Percentiles rank a stretch among this genome's conserved stretches.
phyloP scores from a whole-genome alignment of 2,329 filamentous ascomycete genomes.

The Exophiala bonariae region DNA sequence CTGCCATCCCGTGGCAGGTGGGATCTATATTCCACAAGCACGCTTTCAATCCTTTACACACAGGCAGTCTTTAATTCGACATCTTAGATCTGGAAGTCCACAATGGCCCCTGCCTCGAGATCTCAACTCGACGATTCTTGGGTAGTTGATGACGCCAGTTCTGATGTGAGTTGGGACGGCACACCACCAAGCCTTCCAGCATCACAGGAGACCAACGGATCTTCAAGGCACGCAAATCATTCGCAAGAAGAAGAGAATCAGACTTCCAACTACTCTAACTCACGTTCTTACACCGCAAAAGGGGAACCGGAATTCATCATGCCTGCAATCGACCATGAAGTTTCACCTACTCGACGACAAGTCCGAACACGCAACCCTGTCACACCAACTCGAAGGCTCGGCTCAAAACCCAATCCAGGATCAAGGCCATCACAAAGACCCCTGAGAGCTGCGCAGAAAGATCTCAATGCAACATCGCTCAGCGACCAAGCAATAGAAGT shows the following conservation, averaged over 20 bases:
- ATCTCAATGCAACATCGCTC: conserved; percentile 4
- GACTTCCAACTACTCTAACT: no score
- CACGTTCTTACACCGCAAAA: background rate
- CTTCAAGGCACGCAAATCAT: no score
- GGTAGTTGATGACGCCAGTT: conserved; percentile 11
- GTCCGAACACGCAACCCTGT: conserved; percentile 11
- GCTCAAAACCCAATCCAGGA: conserved; percentile 3
- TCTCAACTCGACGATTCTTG: conserved; percentile 19
- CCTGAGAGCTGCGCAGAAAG: background rate
- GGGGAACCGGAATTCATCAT: conserved; percentile 26
- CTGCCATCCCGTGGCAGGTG: no score
- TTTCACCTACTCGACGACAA: background rate
- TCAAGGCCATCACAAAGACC: background rate
- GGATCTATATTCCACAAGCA: no score
- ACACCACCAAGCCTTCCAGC: background rate
- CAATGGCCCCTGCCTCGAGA: conserved; percentile 1
- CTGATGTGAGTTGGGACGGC: no score
- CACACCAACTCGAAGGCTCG: background rate
- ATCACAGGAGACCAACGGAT: background rate
- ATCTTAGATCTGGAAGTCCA: background rate
- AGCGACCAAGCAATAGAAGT: conserved; percentile 9
- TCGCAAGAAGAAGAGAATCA: no score
- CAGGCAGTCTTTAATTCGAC: no score
- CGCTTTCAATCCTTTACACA: no score
- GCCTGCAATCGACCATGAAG: conserved; percentile 19